phyloP scores from a whole-genome alignment of 2,329 filamentous ascomycete genomes.

The Cladosporium sp. region DNA sequence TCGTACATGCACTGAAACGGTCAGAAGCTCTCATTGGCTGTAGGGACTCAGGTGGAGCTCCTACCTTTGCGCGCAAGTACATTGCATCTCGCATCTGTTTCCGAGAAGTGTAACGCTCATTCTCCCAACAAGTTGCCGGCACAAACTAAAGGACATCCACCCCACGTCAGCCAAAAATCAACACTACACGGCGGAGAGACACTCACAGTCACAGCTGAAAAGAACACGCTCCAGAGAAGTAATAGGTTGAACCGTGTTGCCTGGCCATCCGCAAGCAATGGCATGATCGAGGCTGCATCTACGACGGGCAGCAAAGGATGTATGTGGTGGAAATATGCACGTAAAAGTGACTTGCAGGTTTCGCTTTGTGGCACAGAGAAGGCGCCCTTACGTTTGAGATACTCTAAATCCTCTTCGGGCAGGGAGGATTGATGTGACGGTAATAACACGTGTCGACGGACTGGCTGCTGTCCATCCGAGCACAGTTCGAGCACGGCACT shows the following conservation, averaged over 20 bases:
- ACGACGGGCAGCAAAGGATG: constrained; percentile 22
- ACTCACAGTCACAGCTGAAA: constrained; percentile 20
- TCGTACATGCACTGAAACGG: constrained; percentile 20
- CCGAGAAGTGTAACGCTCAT: constrained; percentile 9
- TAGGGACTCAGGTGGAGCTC: too few species aligned
- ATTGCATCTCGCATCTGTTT: constrained; percentile 19
- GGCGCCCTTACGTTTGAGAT: constrained; percentile 1
- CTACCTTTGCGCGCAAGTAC: constrained; percentile 19
- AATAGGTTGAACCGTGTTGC: constrained; percentile 19
- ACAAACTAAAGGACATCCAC: not conserved
- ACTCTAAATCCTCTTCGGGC: constrained; percentile 5
- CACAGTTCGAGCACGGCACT: constrained; percentile 12
- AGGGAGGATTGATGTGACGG: not conserved
- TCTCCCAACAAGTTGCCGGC: constrained; percentile 8
- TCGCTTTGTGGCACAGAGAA: constrained; percentile 6
- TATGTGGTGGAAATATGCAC: constrained; percentile 22
- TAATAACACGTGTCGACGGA: constrained; percentile 5
- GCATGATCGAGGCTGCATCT: constrained; percentile 20
- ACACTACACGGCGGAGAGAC: not conserved
- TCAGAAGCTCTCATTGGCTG: not conserved
- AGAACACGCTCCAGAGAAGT: constrained; percentile 25
- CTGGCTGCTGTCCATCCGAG: constrained; percentile 8
- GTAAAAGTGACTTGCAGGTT: constrained; percentile 9
- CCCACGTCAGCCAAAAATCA: not conserved
- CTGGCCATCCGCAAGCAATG: constrained; percentile 17